phyloP scores from a whole-genome alignment of 2,329 filamentous ascomycete genomes.

The Fusarium mexicanum region DNA sequence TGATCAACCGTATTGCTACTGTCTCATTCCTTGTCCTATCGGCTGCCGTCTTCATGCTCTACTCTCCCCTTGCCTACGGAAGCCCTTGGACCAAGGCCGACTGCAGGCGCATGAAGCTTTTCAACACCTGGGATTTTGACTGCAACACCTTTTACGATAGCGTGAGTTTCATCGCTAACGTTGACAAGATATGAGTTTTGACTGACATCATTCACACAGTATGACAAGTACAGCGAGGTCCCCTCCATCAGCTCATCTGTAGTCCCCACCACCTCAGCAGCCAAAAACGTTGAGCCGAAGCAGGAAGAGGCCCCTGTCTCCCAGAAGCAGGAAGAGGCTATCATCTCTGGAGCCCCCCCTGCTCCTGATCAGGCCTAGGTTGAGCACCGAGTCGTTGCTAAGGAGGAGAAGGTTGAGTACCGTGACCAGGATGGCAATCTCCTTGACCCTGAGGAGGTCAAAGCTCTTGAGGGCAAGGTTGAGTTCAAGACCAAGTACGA shows the following conservation, averaged over 20 bases:
- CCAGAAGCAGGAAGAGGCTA: conserved; percentile 45
- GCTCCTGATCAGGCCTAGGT: conserved; percentile 49
- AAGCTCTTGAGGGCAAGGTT: conserved; percentile 87
- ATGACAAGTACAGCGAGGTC: conserved; percentile 56
- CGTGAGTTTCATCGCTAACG: conserved; percentile 67
- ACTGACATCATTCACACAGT: conserved; percentile 53
- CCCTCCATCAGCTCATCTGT: conserved; percentile 41
- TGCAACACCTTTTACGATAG: conserved; percentile 91
- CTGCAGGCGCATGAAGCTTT: conserved; percentile 87
- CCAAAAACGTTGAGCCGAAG: conserved; percentile 36
- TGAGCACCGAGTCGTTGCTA: conserved; percentile 59
- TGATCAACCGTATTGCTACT: conserved; percentile 78
- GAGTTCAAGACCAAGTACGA: conserved; percentile 96
- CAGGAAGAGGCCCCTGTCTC: conserved; percentile 42
- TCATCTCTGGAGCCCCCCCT: conserved; percentile 60
- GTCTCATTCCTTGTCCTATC: conserved; percentile 78
- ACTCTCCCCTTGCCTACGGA: conserved; percentile 89
- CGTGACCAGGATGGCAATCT: conserved; percentile 94
- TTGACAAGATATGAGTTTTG: background rate
- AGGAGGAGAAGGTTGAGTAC: conserved; percentile 90
- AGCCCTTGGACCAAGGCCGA: conserved; percentile 92
- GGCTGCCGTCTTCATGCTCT: conserved; percentile 82
- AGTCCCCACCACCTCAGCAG: conserved; percentile 43
- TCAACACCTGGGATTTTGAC: conserved; percentile 95
- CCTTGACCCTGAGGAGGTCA: conserved; percentile 83